Percentiles rank a stretch among this genome's conserved stretches.
Evolutionary conservation across 352 stramenopile genomes (phyloP).

Genomic region (Aphanomyces astaci): DNA sequence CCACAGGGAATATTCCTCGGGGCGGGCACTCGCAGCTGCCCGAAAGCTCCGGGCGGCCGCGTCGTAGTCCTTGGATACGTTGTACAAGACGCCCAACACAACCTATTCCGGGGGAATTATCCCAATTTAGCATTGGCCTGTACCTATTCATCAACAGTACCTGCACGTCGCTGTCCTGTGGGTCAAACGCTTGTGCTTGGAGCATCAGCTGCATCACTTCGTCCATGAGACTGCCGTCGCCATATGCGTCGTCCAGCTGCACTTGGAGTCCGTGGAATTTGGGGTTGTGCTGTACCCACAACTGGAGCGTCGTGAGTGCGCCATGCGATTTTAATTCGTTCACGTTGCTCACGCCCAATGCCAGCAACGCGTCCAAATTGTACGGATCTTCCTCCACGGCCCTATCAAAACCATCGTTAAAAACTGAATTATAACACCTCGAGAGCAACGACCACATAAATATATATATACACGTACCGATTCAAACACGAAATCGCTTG

Average conservation of each 20-base stretch:
- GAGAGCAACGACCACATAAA: too few species aligned
- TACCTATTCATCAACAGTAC: neutral
- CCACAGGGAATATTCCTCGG: constrained; percentile 94
- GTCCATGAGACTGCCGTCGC: constrained; percentile 86
- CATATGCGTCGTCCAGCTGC: constrained; percentile 65
- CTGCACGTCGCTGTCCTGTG: constrained; percentile 65
- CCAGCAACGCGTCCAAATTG: constrained; percentile 88
- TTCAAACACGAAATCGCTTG: constrained; percentile 93
- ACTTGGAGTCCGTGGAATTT: constrained; percentile 93
- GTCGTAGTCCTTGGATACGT: constrained; percentile 95
- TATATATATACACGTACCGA: too few species aligned
- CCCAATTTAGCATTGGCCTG: constrained; percentile 22
- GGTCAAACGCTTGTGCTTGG: constrained; percentile 74
- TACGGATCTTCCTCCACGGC: constrained; percentile 94
- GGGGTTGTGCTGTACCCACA: constrained; percentile 95
- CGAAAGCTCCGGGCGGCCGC: constrained; percentile 87
- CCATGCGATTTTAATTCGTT: constrained; percentile 94
- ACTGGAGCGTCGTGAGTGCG: constrained; percentile 89
- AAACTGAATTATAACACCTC: too few species aligned
- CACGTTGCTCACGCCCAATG: constrained; percentile 93
- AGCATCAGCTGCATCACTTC: constrained; percentile 93
- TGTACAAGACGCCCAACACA: constrained; percentile 95
- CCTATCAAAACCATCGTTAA: neutral
- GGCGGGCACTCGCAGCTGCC: constrained; percentile 61
- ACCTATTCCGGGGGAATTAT: constrained; percentile 64